These are phyloP conservation scores for Porphyrellus cyaneotinctus DNA, from an alignment of 768 basidiomycete genomes.

Conservation along the genomic window DNA sequence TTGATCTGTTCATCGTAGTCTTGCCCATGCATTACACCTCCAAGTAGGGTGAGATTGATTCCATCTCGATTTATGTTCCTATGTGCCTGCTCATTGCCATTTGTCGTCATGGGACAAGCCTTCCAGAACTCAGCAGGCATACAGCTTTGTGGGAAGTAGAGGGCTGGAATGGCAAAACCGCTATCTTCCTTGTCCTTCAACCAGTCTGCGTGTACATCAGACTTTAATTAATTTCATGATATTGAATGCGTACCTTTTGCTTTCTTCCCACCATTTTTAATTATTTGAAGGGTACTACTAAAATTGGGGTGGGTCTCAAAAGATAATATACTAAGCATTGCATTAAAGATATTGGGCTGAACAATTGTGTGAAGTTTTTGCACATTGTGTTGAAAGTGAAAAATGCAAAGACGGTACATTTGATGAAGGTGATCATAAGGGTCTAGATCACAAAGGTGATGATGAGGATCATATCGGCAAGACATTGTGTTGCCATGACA, in stretches of 20 bases:
- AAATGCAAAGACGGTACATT: background rate
- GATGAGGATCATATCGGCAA: too few species aligned
- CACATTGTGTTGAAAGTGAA: background rate
- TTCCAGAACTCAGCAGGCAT: background rate
- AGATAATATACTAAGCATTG: conserved; percentile 3
- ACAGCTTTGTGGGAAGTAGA: conserved; percentile 2
- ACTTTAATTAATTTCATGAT: too few species aligned
- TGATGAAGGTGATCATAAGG: background rate
- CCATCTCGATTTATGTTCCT: conserved; percentile 5
- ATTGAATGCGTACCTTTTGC: conserved; percentile 7
- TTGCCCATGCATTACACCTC: conserved; percentile 7
- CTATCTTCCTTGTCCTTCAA: conserved; percentile 3
- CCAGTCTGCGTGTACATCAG: conserved; percentile 3
- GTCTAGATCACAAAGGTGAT: background rate
- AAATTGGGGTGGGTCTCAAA: conserved; percentile 3
- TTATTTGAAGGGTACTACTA: background rate
- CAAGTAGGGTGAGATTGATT: conserved; percentile 1
- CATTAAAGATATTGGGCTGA: background rate
- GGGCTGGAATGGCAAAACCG: background rate
- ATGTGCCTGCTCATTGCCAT: conserved; percentile 12
- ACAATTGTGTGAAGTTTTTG: background rate
- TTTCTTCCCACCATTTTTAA: background rate
- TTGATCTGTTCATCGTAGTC: background rate
- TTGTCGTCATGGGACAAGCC: conserved; percentile 9
- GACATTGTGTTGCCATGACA: too few species aligned